Conservation (phyloP, 179 eudicot genomes). For the Beta corolliflora region DNA sequence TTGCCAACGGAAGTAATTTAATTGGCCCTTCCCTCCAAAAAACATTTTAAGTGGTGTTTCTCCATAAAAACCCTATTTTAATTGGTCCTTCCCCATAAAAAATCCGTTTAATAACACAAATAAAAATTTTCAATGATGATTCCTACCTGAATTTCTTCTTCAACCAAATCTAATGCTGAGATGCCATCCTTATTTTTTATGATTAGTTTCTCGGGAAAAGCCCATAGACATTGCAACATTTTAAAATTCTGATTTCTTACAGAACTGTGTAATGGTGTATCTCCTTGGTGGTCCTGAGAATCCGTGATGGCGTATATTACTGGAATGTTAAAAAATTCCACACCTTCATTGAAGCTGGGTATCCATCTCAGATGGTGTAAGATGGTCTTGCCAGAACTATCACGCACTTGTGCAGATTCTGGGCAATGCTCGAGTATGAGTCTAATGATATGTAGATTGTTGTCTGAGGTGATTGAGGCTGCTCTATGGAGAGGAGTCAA, state of each 20-base stretch:
- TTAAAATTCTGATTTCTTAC: background rate
- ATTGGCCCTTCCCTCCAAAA: too few relatives aligned
- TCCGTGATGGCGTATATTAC: background rate
- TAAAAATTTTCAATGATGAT: too few relatives aligned
- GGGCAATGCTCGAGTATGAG: constrained; percentile 6
- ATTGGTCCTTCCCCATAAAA: too few relatives aligned
- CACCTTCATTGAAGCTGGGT: background rate
- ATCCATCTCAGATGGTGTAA: constrained; percentile 13
- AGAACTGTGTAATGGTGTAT: constrained; percentile 25
- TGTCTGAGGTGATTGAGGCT: background rate
- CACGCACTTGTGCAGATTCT: background rate
- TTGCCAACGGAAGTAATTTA: too few relatives aligned
- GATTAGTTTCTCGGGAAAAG: background rate
- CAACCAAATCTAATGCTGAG: constrained; percentile 3
- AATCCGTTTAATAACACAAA: too few relatives aligned
- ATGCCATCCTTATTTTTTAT: constrained; percentile 10
- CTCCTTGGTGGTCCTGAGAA: constrained; percentile 1
- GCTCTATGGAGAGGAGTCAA: too few relatives aligned
- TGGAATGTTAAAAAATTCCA: background rate
- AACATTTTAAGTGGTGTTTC: too few relatives aligned
- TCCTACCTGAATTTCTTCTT: background rate
- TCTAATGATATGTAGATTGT: background rate
- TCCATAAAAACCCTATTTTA: too few relatives aligned
- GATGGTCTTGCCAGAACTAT: background rate
- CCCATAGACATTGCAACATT: background rate